Conservation (phyloP, 805 yeast genomes). For the Candida pseudoglaebosa region DNA sequence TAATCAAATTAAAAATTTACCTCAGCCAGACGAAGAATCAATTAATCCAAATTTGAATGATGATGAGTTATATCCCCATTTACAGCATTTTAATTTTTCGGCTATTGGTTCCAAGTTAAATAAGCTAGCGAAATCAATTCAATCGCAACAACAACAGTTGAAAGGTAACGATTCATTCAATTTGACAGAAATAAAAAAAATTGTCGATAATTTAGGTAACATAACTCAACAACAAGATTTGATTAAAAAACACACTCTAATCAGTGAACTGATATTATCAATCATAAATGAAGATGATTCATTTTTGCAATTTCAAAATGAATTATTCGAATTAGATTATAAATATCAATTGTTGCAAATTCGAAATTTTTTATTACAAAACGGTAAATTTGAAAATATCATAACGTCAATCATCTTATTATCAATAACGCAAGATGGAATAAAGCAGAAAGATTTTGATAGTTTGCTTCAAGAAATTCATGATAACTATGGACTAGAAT, state of each 20-base stretch:
- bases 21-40: constrained; percentile 11
- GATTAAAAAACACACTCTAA: constrained; percentile 65
- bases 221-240: constrained; percentile 65
- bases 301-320: constrained; percentile 64
- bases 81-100: constrained; percentile 72
- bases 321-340: constrained; percentile 48
- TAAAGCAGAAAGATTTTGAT: constrained; percentile 60
- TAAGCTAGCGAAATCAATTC: constrained; percentile 64
- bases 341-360: constrained; percentile 24
- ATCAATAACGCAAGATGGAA: constrained; percentile 63
- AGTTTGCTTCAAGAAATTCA: constrained; percentile 51
- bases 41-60: constrained; percentile 6
- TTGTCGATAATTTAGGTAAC: constrained; percentile 66
- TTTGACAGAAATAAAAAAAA: constrained; percentile 53
- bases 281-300: constrained; percentile 44
- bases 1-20: constrained; percentile 22
- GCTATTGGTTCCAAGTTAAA: constrained; percentile 73
- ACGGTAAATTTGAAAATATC: constrained; percentile 38
- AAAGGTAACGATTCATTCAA: constrained; percentile 15
- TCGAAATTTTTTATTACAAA: constrained; percentile 36
- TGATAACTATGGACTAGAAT: constrained; percentile 61
- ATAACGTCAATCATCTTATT: constrained; percentile 55
- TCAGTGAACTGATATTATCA: constrained; percentile 64
- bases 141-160: constrained; percentile 45
- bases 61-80: constrained; percentile 22